Percentiles rank a stretch among this genome's conserved stretches.
phyloP scores from a whole-genome alignment of 768 basidiomycete genomes.

The Hygrocybe coccinea region DNA sequence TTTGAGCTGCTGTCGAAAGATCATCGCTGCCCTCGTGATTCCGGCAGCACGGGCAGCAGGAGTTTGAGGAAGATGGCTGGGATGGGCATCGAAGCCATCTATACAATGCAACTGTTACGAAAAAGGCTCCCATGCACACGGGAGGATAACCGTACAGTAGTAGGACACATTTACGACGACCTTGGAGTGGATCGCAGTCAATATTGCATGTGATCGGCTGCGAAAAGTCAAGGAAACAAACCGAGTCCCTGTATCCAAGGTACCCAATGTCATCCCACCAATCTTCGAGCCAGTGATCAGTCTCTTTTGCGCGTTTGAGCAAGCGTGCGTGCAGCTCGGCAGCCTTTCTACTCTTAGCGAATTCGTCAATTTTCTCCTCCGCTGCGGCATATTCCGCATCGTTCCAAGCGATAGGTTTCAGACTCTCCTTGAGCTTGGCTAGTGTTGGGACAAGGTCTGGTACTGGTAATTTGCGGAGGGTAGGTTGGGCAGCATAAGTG shows the following conservation, averaged over 20 bases:
- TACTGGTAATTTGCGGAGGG: constrained; percentile 72
- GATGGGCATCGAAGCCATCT: constrained; percentile 78
- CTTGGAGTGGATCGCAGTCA: constrained; percentile 26
- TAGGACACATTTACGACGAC: constrained; percentile 92
- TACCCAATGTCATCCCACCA: constrained; percentile 94
- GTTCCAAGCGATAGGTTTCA: constrained; percentile 69
- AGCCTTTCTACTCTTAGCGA: constrained; percentile 42
- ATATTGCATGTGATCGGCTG: not conserved
- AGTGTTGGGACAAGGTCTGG: constrained; percentile 64
- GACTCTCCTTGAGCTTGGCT: constrained; percentile 58
- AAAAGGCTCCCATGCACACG: not conserved
- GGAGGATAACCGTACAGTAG: constrained; percentile 55
- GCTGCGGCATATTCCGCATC: constrained; percentile 52
- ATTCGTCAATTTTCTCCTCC: constrained; percentile 62
- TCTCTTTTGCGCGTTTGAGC: constrained; percentile 47
- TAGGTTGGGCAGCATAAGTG: constrained; percentile 62
- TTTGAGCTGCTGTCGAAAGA: constrained; percentile 67
- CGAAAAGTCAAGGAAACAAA: constrained; percentile 28
- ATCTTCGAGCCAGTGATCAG: constrained; percentile 79
- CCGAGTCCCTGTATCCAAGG: constrained; percentile 80
- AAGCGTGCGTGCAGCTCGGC: constrained; percentile 62
- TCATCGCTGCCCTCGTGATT: constrained; percentile 64
- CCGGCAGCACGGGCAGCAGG: constrained; percentile 65
- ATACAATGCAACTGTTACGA: not conserved
- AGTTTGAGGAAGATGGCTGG: constrained; percentile 52